Evolutionary conservation across 2,329 filamentous ascomycete species (phyloP).

Genomic region (Xylaria sp.): DNA sequence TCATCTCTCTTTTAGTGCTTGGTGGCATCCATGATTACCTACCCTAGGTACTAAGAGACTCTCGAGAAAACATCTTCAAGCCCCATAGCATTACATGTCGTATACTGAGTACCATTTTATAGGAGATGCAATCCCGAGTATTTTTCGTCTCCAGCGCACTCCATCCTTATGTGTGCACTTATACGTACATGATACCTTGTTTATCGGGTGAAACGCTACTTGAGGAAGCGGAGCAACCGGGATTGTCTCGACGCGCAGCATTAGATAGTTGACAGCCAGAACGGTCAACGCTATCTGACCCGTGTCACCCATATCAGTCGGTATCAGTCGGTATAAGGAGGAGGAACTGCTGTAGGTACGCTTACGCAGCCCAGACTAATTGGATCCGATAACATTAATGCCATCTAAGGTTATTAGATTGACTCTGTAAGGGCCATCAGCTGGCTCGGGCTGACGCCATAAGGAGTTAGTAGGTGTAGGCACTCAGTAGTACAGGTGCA

Average conservation of each 20-base stretch:
- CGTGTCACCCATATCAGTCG: neutral
- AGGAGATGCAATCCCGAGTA: slow-evolving; percentile 1
- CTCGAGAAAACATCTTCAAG: no score
- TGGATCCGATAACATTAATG: no score
- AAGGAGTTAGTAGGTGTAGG: neutral
- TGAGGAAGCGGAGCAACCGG: neutral
- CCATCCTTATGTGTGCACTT: neutral
- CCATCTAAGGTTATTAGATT: no score
- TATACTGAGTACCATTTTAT: neutral
- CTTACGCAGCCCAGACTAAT: no score
- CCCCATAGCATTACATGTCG: no score
- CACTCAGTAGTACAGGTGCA: neutral
- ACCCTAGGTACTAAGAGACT: no score
- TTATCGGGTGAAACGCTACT: slow-evolving; percentile 17
- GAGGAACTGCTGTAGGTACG: no score
- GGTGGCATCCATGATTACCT: no score
- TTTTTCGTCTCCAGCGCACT: slow-evolving; percentile 3
- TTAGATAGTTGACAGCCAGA: slow-evolving; percentile 1
- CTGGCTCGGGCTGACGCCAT: neutral
- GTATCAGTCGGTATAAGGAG: no score
- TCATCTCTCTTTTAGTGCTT: no score
- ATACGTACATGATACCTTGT: no score
- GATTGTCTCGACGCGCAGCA: neutral
- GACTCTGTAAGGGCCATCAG: no score
- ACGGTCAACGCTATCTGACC: neutral